Conservation (phyloP, 2,329 filamentous ascomycete species). For the Lecanicillium sp. region DNA sequence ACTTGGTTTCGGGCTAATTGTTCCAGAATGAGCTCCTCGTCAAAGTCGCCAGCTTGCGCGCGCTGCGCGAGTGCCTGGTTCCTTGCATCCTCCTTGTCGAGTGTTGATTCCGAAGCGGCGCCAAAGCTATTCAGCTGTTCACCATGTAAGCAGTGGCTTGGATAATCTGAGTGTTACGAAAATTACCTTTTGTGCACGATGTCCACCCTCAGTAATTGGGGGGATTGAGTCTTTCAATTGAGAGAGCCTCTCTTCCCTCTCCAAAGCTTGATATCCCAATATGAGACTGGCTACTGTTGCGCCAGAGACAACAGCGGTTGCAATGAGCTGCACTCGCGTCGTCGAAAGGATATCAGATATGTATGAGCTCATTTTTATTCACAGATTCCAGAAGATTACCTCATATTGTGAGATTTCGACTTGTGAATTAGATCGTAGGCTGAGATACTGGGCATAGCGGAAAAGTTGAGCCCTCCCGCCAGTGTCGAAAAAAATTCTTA, state of each 20-base stretch:
- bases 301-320: slow-evolving; percentile 61
- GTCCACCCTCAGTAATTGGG: slow-evolving; percentile 12
- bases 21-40: slow-evolving; percentile 80
- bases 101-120: slow-evolving; percentile 35
- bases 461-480: neutral
- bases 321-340: slow-evolving; percentile 53
- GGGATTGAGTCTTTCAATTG: slow-evolving; percentile 55
- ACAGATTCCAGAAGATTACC: neutral
- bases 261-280: slow-evolving; percentile 53
- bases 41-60: slow-evolving; percentile 55
- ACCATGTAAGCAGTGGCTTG: slow-evolving; percentile 14
- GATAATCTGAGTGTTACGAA: too few relatives aligned
- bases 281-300: slow-evolving; percentile 52
- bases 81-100: slow-evolving; percentile 53
- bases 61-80: slow-evolving; percentile 50
- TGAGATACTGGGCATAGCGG: too few relatives aligned
- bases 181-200: slow-evolving; percentile 12
- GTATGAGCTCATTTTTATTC: slow-evolving; percentile 31
- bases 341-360: slow-evolving; percentile 34
- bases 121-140: slow-evolving; percentile 53
- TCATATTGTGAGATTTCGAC: too few relatives aligned
- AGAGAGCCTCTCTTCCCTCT: slow-evolving; percentile 43
- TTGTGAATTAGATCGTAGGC: too few relatives aligned
- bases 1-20: slow-evolving; percentile 89
- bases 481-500: slow-evolving; percentile 6